Percentiles rank a stretch among this genome's conserved stretches.
phyloP scores from a whole-genome alignment of 352 stramenopile genomes.

The Thalassiosira livingstoniorum region DNA sequence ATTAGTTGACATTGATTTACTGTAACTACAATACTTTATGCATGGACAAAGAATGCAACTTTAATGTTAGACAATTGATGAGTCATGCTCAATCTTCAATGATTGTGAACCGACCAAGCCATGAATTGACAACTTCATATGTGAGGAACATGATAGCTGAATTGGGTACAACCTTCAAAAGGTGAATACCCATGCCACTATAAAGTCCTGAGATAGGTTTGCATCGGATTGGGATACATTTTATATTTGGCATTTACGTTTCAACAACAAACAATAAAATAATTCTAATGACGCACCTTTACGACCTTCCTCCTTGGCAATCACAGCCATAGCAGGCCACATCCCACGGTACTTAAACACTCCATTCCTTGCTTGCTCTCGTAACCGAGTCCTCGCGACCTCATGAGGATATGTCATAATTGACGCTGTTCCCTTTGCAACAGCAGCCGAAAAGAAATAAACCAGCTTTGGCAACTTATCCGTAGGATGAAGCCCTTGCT shows the following conservation, averaged over 20 bases:
- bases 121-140: conserved; percentile 87
- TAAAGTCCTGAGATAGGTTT: conserved; percentile 88
- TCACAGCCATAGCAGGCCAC: conserved; percentile 85
- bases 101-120: conserved; percentile 69
- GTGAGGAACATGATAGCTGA: conserved; percentile 97
- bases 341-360: conserved; percentile 89
- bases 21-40: no score
- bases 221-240: no score
- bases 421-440: conserved; percentile 92
- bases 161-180: conserved; percentile 98
- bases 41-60: no score
- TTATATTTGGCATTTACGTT: no score
- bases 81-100: conserved; percentile 51
- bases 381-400: conserved; percentile 94
- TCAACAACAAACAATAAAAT: no score
- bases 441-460: conserved; percentile 87
- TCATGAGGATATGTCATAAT: conserved; percentile 98
- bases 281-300: conserved; percentile 51
- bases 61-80: no score
- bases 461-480: conserved; percentile 73
- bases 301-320: conserved; percentile 86
- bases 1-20: no score
- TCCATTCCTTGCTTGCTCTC: conserved; percentile 90
- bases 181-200: conserved; percentile 94
- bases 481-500: conserved; percentile 61